Base-by-base conservation (phyloP, 805 yeast genomes). In the Phaffomyces antillensis region DNA sequence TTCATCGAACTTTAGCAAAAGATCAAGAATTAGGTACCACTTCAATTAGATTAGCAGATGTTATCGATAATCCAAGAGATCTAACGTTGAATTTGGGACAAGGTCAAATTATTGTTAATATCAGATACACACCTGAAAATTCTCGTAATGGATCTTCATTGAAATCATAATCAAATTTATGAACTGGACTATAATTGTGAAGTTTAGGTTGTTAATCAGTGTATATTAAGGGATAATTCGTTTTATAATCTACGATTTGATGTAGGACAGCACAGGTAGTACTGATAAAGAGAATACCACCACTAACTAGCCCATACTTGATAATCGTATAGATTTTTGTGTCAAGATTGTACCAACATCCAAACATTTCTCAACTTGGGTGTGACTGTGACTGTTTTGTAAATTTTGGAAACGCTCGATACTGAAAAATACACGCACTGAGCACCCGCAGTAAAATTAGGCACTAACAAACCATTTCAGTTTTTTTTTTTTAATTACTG, bases 1-100 rank as follows among this genome's bases (percentile, higher is more conserved):
- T 81, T 31, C 84, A 77, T 56, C 93, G 86, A 60, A 74, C 79
- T 3, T 73, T 90, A 53, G 89, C 95, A 34, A 81, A 83, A 57
- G 82, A 77, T 52, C 67, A 69, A 25, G 85, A 77, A 45, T 44
- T 88, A 36, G 95, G 84, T 12, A 70, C 70, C 39, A 79, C 79
- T 9, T 68, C 76, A 34, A 54, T 87, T 28, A 63, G 66, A 12
- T 65, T 86, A 50, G 56, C 65, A 36, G 81, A 81, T 16, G 72
- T 66, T n/a, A 53, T 68, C 38, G 77, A 76, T 50, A 67, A 63
- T 30, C 61, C 64, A 18, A 74, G 73, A 18, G 72, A 73, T 37
- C 46, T 77, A 24, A 53, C 59, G 0, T 51, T 73, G 46, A 58
- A 68, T 35, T 50, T 68, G 28, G 70, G 66, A 7, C 58, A 58